These are phyloP conservation scores for Yarrowia bubula DNA, from an alignment of 805 yeast genomes.

Conservation along the genomic window DNA sequence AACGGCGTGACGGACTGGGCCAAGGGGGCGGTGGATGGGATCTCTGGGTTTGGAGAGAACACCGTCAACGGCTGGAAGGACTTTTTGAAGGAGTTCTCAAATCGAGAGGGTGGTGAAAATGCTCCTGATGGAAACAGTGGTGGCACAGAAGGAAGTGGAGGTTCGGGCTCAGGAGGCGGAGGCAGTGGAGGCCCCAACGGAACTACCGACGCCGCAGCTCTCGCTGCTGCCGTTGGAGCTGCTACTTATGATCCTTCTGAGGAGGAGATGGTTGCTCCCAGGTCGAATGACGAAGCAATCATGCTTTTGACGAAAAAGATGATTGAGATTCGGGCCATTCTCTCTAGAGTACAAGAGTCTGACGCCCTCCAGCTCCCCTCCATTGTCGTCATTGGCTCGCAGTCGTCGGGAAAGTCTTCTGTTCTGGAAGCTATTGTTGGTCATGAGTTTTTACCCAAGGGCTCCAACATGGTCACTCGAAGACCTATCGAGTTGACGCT, in stretches of 20 bases:
- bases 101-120: not conserved
- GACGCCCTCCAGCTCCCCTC: conserved; percentile 84
- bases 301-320: conserved; percentile 86
- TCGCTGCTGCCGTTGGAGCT: conserved; percentile 58
- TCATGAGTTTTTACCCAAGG: conserved; percentile 96
- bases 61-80: conserved; percentile 1
- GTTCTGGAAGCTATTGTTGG: conserved; percentile 96
- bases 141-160: conserved; percentile 31
- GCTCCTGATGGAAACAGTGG: not conserved
- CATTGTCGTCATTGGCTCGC: conserved; percentile 96
- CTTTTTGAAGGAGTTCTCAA: not conserved
- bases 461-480: conserved; percentile 96
- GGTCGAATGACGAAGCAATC: conserved; percentile 64
- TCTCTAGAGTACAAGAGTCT: conserved; percentile 70
- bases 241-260: conserved; percentile 37
- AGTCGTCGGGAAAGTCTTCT: conserved; percentile 94
- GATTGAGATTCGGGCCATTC: conserved; percentile 88
- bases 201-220: conserved; percentile 49
- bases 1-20: conserved; percentile 58
- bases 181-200: conserved; percentile 34
- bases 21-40: conserved; percentile 49
- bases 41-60: conserved; percentile 28
- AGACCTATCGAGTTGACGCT: conserved; percentile 94
- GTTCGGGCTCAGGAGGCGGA: conserved; percentile 30
- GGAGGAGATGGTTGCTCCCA: conserved; percentile 47